Evolutionary conservation across 345 rosid species (phyloP), one percentile per base, ranked within the genome.

Genomic region (Arabidopsis arenosa): DNA sequence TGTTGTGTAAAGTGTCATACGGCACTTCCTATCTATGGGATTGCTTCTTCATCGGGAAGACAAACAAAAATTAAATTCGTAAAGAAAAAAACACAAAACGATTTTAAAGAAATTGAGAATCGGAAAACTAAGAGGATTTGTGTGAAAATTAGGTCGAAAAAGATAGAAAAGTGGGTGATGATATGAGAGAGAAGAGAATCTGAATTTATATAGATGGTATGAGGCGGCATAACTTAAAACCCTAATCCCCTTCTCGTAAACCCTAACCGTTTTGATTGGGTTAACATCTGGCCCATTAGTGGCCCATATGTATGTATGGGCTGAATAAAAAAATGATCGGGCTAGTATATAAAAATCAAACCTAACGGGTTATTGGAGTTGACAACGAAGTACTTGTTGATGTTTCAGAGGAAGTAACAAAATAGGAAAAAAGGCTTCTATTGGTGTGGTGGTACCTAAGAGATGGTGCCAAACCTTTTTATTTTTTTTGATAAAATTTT

Each of bases 1-100:
- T 66, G 79, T 68, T 80, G 80, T 12, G 75, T 79, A 70, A 67
- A 81, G 86, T 81, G 90, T 84, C 90, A 86, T 84, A 86, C 90
- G 85, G 86, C 90, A 84, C 90, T 86, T 83, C 88, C 88, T 86
- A 86, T 86, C 83, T 60, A 6, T 53, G 87, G 89, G 87, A 73
- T 5, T 54, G 69, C 79, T 84, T 83, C 85, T 75, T 85, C 85
- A 85, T 47, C 13, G 81, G 83, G 81, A n/a, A 6, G 7, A 41
- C 5, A 13, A 1, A 44, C 14, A 45, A 45, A 14, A 41, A 4
- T 40, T 5, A 0, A 69, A 7, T 21, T 47, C 15, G 7, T 5
- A 37, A 10, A 3, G 6, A 21, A 7, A 9, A 6, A 14, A 1
- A 37, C 26, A 1, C 3, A 53, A 7, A 33, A 43, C 13, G 14